Evolutionary conservation across 805 yeast species (phyloP).

Genomic region (Monosporozyma servazzii): DNA sequence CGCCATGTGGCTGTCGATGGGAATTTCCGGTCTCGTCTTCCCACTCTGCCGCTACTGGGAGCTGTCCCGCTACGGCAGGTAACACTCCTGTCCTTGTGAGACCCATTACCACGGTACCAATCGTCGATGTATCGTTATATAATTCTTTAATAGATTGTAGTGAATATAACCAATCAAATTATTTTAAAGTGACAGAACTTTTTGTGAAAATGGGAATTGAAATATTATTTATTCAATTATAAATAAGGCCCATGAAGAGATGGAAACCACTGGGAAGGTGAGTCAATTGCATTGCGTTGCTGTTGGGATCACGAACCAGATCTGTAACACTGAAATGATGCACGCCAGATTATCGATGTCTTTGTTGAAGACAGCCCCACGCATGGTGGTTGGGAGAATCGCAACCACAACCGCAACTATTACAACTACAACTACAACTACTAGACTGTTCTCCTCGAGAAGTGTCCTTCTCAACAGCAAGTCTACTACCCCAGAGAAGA

Average conservation of each 20-base stretch:
- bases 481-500: constrained; percentile 33
- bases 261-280: too few relatives aligned
- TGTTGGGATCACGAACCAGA: not conserved
- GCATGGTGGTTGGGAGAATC: not conserved
- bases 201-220: not conserved
- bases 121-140: not conserved
- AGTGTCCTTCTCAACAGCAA: constrained; percentile 9
- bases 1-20: constrained; percentile 75
- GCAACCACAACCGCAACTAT: not conserved
- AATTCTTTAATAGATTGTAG: not conserved
- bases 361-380: not conserved
- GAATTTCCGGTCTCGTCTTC: constrained; percentile 53
- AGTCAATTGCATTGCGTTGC: too few relatives aligned
- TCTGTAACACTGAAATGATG: not conserved
- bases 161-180: not conserved
- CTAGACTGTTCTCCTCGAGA: not conserved
- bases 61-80: constrained; percentile 44
- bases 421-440: too few relatives aligned
- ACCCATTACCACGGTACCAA: not conserved
- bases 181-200: not conserved
- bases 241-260: too few relatives aligned
- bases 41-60: constrained; percentile 62
- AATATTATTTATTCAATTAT: not conserved
- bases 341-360: not conserved
- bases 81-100: not conserved